Base-by-base conservation (phyloP, 2,329 filamentous ascomycete genomes). In the Trichoderma sp. region DNA sequence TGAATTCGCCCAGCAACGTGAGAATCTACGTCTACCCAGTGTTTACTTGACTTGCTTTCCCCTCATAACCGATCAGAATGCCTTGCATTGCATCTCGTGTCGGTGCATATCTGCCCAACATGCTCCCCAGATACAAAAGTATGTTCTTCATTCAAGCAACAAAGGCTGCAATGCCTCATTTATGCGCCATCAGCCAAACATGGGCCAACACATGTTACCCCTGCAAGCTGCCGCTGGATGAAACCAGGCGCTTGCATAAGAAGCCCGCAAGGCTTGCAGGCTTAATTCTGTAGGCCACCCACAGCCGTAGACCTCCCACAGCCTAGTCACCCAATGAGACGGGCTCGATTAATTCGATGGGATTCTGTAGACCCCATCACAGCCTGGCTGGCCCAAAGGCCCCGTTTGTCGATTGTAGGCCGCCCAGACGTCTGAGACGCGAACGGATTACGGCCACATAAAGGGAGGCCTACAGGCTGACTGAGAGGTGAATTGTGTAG, bases 131-230 rank as follows among this genome's bases (percentile, higher is more conserved):
- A 21, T 11, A 45, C 3, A 45, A 31, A 6, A 45, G 53, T 12
- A 9, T 53, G 18, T 21, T 21, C 31, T 72, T 35, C 18, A 5
- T 33, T 18, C 3, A 24, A 62, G 24, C 33, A 62, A 71, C 62
- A 35, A 38, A 38, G 6, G 18, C 29, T 50, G 12, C 45, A 38
- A 38, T 6, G 60, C 60, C 21, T 50, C 18, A 14, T 21, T 21
- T 38, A 33, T n/a, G 41, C 33, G 50, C 18, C 33, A 38, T 62
- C 24, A 35, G 45, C 71, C 71, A 60, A 60, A 74, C 71, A 31
- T 29, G 45, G 45, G 31, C 63, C 63, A 74, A 74, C 71, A 74
- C 63, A 74, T 74, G 50, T 74, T 62, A 71, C 27, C 31, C 31
- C 63, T 67, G 50, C 71, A 74, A 18, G 50, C 50, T 18, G 50